Percentiles rank a stretch among this genome's conserved stretches.
Conservation (phyloP, 805 yeast genomes). For the Starmerella stigmatis region DNA sequence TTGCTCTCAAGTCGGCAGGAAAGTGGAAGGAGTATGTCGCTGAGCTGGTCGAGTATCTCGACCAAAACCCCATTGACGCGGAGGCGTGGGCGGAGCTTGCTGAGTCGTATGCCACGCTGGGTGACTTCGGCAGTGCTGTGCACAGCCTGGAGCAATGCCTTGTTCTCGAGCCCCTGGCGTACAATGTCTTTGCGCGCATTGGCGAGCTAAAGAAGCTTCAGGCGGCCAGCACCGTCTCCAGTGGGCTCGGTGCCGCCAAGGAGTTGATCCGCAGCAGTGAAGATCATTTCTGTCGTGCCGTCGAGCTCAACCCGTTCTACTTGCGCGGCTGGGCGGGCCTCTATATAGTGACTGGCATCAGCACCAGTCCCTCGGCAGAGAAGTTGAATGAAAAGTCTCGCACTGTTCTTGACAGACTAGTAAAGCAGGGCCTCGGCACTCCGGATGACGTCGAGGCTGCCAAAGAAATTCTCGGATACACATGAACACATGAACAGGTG, state of each 20-base stretch:
- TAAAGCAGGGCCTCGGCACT: slow-evolving; percentile 28
- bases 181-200: slow-evolving; percentile 50
- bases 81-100: slow-evolving; percentile 72
- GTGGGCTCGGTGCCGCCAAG: slow-evolving; percentile 19
- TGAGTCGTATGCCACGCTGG: slow-evolving; percentile 47
- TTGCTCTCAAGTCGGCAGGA: slow-evolving; percentile 25
- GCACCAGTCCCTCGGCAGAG: slow-evolving; percentile 5
- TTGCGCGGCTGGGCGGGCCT: slow-evolving; percentile 69
- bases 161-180: slow-evolving; percentile 57
- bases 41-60: slow-evolving; percentile 45
- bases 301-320: slow-evolving; percentile 65
- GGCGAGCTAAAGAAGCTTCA: slow-evolving; percentile 40
- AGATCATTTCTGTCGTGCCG: slow-evolving; percentile 53
- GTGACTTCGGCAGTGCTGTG: slow-evolving; percentile 58
- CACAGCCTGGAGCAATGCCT: slow-evolving; percentile 62
- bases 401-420: slow-evolving; percentile 32
- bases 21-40: slow-evolving; percentile 40
- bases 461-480: slow-evolving; percentile 16
- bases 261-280: slow-evolving; percentile 21
- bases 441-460: slow-evolving; percentile 36
- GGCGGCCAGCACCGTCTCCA: slow-evolving; percentile 18
- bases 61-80: slow-evolving; percentile 60
- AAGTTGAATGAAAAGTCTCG: slow-evolving; percentile 34
- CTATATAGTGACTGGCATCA: slow-evolving; percentile 26
- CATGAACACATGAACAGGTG: too few relatives aligned